Evolutionary conservation across 148 eudicot genomes (phyloP).

Genomic region (Fagopyrum homotropicum): DNA sequence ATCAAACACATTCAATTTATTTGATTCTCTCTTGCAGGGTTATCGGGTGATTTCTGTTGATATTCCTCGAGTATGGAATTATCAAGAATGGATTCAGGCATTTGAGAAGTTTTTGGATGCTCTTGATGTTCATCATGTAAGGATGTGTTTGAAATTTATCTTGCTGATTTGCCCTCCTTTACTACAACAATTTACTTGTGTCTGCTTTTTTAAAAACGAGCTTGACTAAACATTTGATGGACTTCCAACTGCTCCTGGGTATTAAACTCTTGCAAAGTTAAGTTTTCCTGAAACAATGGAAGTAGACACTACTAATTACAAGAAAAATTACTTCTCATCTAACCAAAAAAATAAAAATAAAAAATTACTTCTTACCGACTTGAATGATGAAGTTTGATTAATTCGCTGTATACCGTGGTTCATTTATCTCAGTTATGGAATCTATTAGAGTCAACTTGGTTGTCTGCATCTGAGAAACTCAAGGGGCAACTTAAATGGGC

Average conservation of each 20-base stretch:
- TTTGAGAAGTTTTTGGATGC: slow-evolving; percentile 97
- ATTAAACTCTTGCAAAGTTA: not conserved
- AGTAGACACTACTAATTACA: not conserved
- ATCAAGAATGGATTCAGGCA: slow-evolving; percentile 89
- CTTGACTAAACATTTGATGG: not conserved
- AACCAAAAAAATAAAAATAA: not conserved
- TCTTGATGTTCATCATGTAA: slow-evolving; percentile 94
- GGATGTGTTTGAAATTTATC: slow-evolving; percentile 19
- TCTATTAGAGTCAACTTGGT: not conserved
- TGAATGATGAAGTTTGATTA: not conserved
- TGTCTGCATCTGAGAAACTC: not conserved
- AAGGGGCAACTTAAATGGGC: not conserved
- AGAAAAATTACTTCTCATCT: not conserved
- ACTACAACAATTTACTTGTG: not conserved
- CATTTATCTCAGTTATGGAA: not conserved
- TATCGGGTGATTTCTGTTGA: slow-evolving; percentile 92
- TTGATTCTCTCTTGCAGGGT: slow-evolving; percentile 51
- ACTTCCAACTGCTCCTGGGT: not conserved
- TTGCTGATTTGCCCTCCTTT: not conserved
- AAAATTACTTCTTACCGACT: not conserved
- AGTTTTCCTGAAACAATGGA: not conserved
- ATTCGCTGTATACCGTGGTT: not conserved
- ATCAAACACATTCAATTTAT: not conserved
- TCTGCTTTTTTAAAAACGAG: not conserved
- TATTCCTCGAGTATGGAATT: slow-evolving; percentile 91